Base-by-base conservation (phyloP, 176 grass and related monocot species). In the Melocanna baccifera region DNA sequence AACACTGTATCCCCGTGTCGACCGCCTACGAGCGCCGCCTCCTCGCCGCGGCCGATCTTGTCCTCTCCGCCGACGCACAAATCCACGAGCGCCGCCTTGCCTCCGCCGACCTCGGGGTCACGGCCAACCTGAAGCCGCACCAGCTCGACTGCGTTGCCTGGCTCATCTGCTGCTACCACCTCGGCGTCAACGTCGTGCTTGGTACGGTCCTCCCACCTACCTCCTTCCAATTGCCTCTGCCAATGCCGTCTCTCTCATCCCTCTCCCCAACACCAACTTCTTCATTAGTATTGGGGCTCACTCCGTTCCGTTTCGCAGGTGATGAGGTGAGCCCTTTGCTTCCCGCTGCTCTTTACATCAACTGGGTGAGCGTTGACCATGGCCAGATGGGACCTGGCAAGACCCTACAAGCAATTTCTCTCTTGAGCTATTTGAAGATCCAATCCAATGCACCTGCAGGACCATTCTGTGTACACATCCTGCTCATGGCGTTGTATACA, bases 331-430 rank as follows among this genome's bases (percentile, higher is more conserved):
- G 79, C 32, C 73, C 74, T 36, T 39, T 15, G 50, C 32, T 34
- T 36, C 50, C 20, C 26, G 47, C 71, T 47, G 23, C 45, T 29
- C 69, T 72, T 48, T 52, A 20, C 18, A 55, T 55, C 20, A 6
- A 22, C 7, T 20, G 52, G 18, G 6, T 69, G 56, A 41, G 19
- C 69, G 34, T 16, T 80, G 23, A 58, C 41, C 14, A 83, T 92
- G 39, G 45, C 41, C 89, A 97, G 92, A 97, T 97, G 95, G 95
- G 95, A 4, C 82, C 94, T 72, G 95, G 95, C 55, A 97, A 97
- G 82, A 97, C 95, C 85, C 87, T 97, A 23, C 95, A 97, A 61
- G 92, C 92, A 65, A 97, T 97, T 64, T 94, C 92, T 57, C 89
- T 94, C 61, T 71, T 97, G 79, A 94, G 89, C 76, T 91, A 94